Percentiles rank a stretch among this genome's conserved stretches.
Evolutionary conservation across 1,139 yeast genomes (phyloP).

Genomic region (Hyphopichia fennica): DNA sequence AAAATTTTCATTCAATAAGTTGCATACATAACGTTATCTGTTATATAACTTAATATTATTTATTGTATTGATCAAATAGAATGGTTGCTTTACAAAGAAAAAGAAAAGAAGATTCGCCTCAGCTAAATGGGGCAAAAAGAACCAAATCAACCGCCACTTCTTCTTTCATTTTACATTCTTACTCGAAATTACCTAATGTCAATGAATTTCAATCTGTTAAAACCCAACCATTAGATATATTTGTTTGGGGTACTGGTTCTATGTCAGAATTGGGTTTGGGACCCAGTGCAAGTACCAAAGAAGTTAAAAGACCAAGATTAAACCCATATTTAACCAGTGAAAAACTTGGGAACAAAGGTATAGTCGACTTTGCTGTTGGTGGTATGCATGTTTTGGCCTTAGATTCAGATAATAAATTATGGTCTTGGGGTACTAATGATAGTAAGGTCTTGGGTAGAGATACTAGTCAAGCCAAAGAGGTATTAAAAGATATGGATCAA

Average conservation of each 20-base stretch:
- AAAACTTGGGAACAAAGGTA: conserved; percentile 47
- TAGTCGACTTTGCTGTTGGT: conserved; percentile 88
- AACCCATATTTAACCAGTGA: conserved; percentile 71
- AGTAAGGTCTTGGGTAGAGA: conserved; percentile 92
- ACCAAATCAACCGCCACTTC: conserved; percentile 31
- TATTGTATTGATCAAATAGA: not conserved
- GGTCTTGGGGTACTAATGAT: conserved; percentile 99
- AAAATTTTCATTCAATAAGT: too few species aligned
- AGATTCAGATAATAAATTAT: conserved; percentile 68
- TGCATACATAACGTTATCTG: too few species aligned
- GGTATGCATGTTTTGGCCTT: conserved; percentile 93
- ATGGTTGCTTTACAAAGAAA: conserved; percentile 51
- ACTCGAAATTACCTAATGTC: conserved; percentile 48
- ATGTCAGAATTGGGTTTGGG: conserved; percentile 98
- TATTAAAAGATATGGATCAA: conserved; percentile 62
- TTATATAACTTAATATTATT: too few species aligned
- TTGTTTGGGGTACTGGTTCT: conserved; percentile 95
- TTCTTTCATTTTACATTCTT: conserved; percentile 46
- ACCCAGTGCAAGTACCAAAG: conserved; percentile 81
- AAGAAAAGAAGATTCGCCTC: conserved; percentile 19
- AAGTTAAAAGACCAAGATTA: conserved; percentile 91
- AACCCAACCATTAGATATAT: conserved; percentile 62
- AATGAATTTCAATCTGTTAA: conserved; percentile 42
- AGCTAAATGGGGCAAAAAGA: conserved; percentile 22
- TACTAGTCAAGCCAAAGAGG: conserved; percentile 61